Evolutionary conservation across 1,284 basidiomycete genomes (phyloP).

Genomic region (Anthracocystis walkeri): DNA sequence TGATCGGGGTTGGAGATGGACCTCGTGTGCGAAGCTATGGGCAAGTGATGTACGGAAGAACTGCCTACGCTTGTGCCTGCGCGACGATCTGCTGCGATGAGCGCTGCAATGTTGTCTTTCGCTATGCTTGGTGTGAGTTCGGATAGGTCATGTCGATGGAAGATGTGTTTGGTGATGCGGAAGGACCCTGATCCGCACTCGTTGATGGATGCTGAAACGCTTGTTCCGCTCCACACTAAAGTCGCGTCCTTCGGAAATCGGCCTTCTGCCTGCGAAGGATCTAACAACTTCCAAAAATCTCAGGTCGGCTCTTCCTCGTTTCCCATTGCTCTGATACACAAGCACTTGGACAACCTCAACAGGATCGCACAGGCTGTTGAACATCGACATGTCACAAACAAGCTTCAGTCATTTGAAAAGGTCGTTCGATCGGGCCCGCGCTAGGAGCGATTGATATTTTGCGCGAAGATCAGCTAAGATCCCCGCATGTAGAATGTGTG

Average conservation of each 20-base stretch:
- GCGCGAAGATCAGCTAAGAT: conserved; percentile 11
- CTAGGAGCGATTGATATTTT: conserved; percentile 50
- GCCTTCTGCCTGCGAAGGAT: not conserved
- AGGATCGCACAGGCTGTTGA: not conserved
- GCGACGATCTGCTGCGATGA: not conserved
- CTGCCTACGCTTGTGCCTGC: not conserved
- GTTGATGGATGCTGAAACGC: not conserved
- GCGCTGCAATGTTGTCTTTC: not conserved
- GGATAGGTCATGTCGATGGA: not conserved
- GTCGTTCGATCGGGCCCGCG: conserved; percentile 35
- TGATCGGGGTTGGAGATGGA: not conserved
- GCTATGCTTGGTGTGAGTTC: not conserved
- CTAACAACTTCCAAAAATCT: not conserved
- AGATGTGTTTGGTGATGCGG: conserved; percentile 3
- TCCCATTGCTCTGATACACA: not conserved
- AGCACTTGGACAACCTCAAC: not conserved
- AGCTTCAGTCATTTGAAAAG: not conserved
- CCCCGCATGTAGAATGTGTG: conserved; percentile 16
- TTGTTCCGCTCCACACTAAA: conserved; percentile 9
- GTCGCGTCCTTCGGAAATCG: not conserved
- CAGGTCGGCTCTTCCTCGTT: not conserved
- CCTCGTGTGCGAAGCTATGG: not conserved
- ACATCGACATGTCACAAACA: not conserved
- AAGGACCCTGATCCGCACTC: conserved; percentile 12
- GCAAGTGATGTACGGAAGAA: not conserved